Conservation (phyloP, 78 protist species). For the Protostelium mycophagum region DNA sequence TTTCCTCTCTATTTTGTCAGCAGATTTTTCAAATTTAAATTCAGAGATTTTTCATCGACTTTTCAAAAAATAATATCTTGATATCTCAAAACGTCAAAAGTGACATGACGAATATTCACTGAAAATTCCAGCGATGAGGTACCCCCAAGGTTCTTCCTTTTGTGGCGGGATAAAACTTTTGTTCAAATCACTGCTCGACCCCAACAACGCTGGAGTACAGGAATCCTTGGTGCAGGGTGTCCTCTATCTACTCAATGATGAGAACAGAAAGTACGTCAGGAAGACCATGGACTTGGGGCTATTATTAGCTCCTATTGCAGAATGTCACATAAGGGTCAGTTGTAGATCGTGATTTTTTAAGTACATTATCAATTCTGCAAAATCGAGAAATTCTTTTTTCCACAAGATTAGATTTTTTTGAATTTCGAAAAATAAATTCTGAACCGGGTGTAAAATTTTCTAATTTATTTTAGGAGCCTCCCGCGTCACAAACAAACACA, state of each 20-base stretch:
- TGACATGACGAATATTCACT: not conserved
- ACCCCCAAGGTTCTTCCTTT: conserved; percentile 40
- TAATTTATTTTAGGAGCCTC: no score
- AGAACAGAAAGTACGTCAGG: not conserved
- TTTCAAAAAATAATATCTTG: no score
- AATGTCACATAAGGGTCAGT: not conserved
- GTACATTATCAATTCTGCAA: no score
- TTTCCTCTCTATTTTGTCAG: no score
- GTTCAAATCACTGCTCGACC: conserved; percentile 35
- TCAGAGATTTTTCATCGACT: no score
- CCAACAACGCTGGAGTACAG: conserved; percentile 54
- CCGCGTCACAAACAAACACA: no score
- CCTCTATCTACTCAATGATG: conserved; percentile 22
- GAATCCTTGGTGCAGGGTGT: conserved; percentile 40
- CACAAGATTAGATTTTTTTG: no score
- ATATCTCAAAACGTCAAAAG: no score
- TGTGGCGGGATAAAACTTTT: conserved; percentile 40
- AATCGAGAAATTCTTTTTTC: no score
- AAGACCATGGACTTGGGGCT: not conserved
- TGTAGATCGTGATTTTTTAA: not conserved
- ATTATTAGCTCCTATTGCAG: not conserved
- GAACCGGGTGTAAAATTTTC: no score
- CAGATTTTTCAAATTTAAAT: no score
- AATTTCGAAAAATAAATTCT: no score
- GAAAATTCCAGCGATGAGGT: conserved; percentile 17